Percentiles rank a stretch among this genome's conserved stretches.
Conservation (phyloP, 164 flowering plant genomes). For the Magnolia officinalis region DNA sequence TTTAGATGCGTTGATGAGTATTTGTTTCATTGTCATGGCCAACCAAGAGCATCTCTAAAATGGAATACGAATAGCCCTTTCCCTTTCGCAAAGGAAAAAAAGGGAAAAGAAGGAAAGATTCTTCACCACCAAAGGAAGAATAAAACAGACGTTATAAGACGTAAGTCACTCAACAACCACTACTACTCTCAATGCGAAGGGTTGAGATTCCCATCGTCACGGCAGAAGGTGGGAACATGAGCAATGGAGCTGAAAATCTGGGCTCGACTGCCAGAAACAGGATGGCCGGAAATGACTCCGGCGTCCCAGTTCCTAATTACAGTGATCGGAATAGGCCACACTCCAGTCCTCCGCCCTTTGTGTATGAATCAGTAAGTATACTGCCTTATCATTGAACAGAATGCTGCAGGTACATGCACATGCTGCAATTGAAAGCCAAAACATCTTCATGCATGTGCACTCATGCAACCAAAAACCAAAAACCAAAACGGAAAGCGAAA, state of each 20-base stretch:
- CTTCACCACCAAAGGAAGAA: background rate
- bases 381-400: background rate
- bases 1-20: slow-evolving; percentile 2
- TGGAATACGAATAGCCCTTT: background rate
- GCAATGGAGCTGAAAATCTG: background rate
- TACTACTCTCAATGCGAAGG: background rate
- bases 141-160: background rate
- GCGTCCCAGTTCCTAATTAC: background rate
- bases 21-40: slow-evolving; percentile 18
- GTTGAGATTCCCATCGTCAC: background rate
- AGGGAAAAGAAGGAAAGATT: background rate
- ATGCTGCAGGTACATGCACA: background rate
- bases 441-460: background rate
- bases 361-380: background rate
- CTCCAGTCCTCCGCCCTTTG: background rate
- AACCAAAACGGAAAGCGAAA: too few relatives aligned
- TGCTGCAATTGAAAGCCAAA: background rate
- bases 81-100: background rate
- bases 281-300: background rate
- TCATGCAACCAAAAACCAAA: too few relatives aligned
- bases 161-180: background rate
- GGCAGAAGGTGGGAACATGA: slow-evolving; percentile 3
- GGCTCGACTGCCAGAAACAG: background rate
- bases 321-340: background rate
- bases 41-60: slow-evolving; percentile 17